Evolutionary conservation across 345 rosid genomes (phyloP).

Genomic region (Aurinia saxatilis): DNA sequence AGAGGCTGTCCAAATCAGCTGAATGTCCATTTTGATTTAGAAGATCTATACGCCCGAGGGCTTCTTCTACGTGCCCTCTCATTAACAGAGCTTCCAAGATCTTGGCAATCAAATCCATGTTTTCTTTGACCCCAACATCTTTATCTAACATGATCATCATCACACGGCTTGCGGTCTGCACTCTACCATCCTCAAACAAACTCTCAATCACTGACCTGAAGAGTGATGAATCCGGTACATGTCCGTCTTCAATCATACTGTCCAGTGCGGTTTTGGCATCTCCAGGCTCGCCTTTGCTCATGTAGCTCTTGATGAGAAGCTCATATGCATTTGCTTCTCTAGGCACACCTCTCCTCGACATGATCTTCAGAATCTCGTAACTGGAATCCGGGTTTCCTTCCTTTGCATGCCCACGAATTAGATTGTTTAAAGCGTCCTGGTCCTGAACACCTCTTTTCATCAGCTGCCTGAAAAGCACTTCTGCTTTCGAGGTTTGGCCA

Average conservation of each 20-base stretch:
- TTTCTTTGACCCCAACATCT: conserved; percentile 62
- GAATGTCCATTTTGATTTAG: conserved; percentile 48
- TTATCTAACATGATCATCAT: conserved; percentile 85
- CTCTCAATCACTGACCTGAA: conserved; percentile 81
- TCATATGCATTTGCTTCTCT: conserved; percentile 64
- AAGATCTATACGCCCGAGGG: conserved; percentile 74
- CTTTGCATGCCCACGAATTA: conserved; percentile 70
- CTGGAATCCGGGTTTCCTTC: conserved; percentile 78
- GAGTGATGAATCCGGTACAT: conserved; percentile 53
- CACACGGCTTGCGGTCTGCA: conserved; percentile 90
- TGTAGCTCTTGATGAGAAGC: conserved; percentile 70
- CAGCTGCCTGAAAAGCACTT: conserved; percentile 73
- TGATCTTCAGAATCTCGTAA: conserved; percentile 76
- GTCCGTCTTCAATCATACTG: conserved; percentile 81
- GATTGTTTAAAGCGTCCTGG: conserved; percentile 58
- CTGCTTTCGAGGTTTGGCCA: conserved; percentile 76
- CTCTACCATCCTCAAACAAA: conserved; percentile 78
- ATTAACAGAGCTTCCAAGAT: conserved; percentile 75
- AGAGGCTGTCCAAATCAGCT: conserved; percentile 51
- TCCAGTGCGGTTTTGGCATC: conserved; percentile 84
- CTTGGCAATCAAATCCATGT: conserved; percentile 72
- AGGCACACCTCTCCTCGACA: conserved; percentile 70
- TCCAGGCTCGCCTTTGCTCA: conserved; percentile 90
- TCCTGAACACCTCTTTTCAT: conserved; percentile 83
- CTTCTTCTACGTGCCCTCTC: conserved; percentile 92